Evolutionary conservation across 257 asterid species (phyloP), one percentile per base, ranked within the genome.

Genomic region (Lantana camara): DNA sequence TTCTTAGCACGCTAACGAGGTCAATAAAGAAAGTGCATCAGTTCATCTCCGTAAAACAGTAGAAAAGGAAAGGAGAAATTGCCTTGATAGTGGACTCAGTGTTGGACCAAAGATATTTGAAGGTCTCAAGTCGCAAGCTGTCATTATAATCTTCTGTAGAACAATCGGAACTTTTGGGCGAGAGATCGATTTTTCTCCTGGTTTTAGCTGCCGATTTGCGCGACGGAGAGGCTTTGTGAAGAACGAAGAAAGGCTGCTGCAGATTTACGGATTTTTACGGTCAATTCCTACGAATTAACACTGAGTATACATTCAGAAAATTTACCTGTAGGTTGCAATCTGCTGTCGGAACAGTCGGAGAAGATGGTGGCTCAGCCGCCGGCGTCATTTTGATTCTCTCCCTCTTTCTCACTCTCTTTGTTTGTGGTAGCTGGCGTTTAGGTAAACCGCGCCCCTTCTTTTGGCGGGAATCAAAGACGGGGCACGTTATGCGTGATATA

Each of bases 231-330:
- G 95, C 92, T 65, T 77, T 86, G 72, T 88, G 97, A 42, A 88
- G 95, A 70, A 94, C 73, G 70, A 82, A 94, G 80, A 82, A 90
- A 16, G 99, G 91, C 97, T 94, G 74, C 72, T 48, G 64, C 37
- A 49, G 22, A 61, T 3, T 32, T 15, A 16, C 9, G 45, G 47
- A 41, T 61, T 60, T 10, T 14, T 44, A 40, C 49, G 49, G 54
- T 44, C 19, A 9, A 34, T 19, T 27, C 16, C 35, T 11, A 14
- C 38, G 51, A 40, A 46, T 22, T 51, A 3, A 47, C 54, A 61
- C n/a, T 24, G 17, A 54, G 9, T 7, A 29, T 8, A 62, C 10
- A 38, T 38, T 64, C 38, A 5, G 20, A 22, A 49, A 45, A 60
- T 11, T 5, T 66, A 84, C 91, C 88, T 79, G 91, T 32, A 79